Conservation (phyloP, 768 basidiomycete genomes). For the Tricholoma furcatifolium region DNA sequence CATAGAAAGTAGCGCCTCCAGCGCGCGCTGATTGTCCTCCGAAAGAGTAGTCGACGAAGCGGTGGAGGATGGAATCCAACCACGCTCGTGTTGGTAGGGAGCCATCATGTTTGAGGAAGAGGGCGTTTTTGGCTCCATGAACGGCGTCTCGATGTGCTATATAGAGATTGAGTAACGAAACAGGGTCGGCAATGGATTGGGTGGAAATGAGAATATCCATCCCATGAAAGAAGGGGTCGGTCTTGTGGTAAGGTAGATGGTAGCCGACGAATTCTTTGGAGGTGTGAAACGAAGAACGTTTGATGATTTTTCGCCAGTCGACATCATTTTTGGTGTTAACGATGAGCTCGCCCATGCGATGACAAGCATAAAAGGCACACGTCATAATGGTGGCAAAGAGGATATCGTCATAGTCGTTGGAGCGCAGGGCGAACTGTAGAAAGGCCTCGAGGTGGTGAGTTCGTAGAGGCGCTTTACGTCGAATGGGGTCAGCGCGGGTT, state of each 20-base stretch:
- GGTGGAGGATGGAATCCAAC: slow-evolving; percentile 20
- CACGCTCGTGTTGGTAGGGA: slow-evolving; percentile 20
- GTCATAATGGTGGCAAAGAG: too few species aligned
- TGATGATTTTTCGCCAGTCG: too few species aligned
- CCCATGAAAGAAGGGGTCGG: too few species aligned
- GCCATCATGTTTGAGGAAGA: slow-evolving; percentile 21
- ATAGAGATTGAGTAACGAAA: slow-evolving; percentile 17
- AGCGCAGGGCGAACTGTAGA: slow-evolving; percentile 1
- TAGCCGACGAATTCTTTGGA: slow-evolving; percentile 25
- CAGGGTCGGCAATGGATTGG: slow-evolving; percentile 18
- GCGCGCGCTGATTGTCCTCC: slow-evolving; percentile 21
- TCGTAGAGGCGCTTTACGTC: slow-evolving; percentile 19
- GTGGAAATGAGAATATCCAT: slow-evolving; percentile 20
- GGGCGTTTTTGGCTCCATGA: slow-evolving; percentile 14
- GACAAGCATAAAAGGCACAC: slow-evolving; percentile 27
- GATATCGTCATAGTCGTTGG: slow-evolving; percentile 21
- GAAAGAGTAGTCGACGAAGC: slow-evolving; percentile 12
- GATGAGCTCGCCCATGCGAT: too few species aligned
- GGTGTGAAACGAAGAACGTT: too few species aligned
- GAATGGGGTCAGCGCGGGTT: slow-evolving; percentile 19
- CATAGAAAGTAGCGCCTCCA: slow-evolving; percentile 26
- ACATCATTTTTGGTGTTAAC: too few species aligned
- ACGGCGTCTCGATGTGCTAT: slow-evolving; percentile 8
- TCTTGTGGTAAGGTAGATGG: slow-evolving; percentile 25
- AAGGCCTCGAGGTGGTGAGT: slow-evolving; percentile 16